phyloP scores from a whole-genome alignment of 1,284 basidiomycete genomes.

The Malassezia yamatoensis region DNA sequence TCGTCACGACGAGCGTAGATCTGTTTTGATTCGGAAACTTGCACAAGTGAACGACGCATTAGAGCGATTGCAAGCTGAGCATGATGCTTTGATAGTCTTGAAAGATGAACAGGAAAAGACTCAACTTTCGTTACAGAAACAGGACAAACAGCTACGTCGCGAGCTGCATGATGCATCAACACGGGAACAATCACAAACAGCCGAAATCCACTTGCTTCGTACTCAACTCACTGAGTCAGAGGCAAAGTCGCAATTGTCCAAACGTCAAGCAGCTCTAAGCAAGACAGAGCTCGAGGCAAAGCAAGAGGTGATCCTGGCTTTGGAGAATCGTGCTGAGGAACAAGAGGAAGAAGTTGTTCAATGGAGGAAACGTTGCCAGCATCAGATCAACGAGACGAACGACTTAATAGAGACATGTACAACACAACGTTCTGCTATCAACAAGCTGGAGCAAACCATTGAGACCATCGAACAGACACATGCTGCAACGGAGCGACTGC shows the following conservation, averaged over 20 bases:
- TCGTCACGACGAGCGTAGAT: background rate
- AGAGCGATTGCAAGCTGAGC: slow-evolving; percentile 11
- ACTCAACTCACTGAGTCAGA: background rate
- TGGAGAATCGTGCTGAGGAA: background rate
- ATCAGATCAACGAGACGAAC: background rate
- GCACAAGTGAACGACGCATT: slow-evolving; percentile 3
- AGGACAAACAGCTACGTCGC: background rate
- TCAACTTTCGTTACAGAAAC: slow-evolving; percentile 1
- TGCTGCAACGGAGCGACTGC: slow-evolving; percentile 6
- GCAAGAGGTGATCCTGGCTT: background rate
- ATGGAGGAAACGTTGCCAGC: background rate
- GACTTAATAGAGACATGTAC: slow-evolving; percentile 3
- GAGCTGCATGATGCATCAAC: background rate
- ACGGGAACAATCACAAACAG: background rate
- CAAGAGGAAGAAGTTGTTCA: background rate
- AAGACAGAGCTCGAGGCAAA: background rate
- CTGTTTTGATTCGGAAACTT: slow-evolving; percentile 10
- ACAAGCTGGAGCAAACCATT: slow-evolving; percentile 4
- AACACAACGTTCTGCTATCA: slow-evolving; percentile 11
- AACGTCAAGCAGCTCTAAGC: background rate
- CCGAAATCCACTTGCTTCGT: background rate
- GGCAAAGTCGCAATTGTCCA: background rate
- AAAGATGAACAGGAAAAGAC: slow-evolving; percentile 18
- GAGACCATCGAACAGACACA: slow-evolving; percentile 2
- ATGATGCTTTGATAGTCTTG: slow-evolving; percentile 4